A percentile compares a stretch with the other conserved stretches of the same genome.
Evolutionary conservation across 1,284 basidiomycete species (phyloP).

Genomic region (Fomitopsis betulina): DNA sequence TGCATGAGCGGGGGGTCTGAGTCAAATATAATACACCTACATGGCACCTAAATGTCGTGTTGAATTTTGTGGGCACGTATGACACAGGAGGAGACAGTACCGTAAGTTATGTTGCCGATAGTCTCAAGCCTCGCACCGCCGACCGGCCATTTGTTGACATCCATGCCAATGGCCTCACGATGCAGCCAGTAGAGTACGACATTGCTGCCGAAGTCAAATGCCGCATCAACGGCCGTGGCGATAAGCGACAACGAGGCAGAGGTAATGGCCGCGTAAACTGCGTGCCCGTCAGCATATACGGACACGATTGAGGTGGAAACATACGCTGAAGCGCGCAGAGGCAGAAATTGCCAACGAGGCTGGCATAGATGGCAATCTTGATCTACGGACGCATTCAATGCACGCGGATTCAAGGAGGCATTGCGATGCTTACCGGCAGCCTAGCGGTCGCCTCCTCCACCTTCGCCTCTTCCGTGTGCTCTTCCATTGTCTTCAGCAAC

Average conservation of each 20-base stretch:
- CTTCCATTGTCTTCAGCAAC: constrained; percentile 86
- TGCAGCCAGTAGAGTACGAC: constrained; percentile 83
- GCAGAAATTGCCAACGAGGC: constrained; percentile 71
- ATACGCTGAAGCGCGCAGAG: constrained; percentile 68
- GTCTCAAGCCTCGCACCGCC: constrained; percentile 89
- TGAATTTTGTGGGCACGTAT: background rate
- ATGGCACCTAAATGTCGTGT: constrained; percentile 49
- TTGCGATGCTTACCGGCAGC: constrained; percentile 44
- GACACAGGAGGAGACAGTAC: constrained; percentile 36
- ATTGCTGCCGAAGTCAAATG: constrained; percentile 92
- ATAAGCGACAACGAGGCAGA: constrained; percentile 85
- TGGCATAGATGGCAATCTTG: constrained; percentile 85
- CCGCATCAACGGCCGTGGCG: constrained; percentile 85
- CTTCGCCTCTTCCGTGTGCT: constrained; percentile 73
- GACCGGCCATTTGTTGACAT: constrained; percentile 86
- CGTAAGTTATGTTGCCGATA: constrained; percentile 88
- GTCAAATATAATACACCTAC: constrained; percentile 36
- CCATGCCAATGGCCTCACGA: constrained; percentile 66
- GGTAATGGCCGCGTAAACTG: constrained; percentile 85
- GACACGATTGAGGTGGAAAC: constrained; percentile 20
- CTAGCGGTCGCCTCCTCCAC: constrained; percentile 60
- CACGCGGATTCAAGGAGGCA: background rate
- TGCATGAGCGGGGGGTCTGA: background rate
- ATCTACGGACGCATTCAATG: constrained; percentile 43
- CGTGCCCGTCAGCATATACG: background rate